Base-by-base conservation (phyloP, 2,329 filamentous ascomycete species). In the Cordyceps pruinosa region DNA sequence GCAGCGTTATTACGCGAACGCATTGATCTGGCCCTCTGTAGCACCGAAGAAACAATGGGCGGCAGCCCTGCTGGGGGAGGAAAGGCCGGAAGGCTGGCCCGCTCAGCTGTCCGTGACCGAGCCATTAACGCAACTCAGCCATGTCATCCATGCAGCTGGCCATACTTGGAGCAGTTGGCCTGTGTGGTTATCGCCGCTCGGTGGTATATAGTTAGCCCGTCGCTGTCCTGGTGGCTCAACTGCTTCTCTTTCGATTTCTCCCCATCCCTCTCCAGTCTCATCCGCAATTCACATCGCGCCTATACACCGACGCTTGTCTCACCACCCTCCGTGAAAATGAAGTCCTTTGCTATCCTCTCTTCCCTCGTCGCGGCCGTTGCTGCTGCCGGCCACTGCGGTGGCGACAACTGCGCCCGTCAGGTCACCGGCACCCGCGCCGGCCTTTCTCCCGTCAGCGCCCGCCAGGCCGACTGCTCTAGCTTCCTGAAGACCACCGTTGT, bases 361-460 rank as follows among this genome's bases (percentile, higher is more conserved):
- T 70, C 70, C 46, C 63, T 75, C 57, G 28, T 57, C 37, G 69
- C 68, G 59, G 70, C 69, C 60, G 63, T 69, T 53, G 72, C 69
- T 62, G 61, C 72, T 49, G 73, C 70, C 56, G 64, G 66, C 63
- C 65, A 60, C 58, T 75, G 72, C 65, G 61, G 66, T 59, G 73
- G 70, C 63, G 73, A 77, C 70, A 77, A 76, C 70, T 77, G 75
- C 69, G 74, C 74, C 67, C 73, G 74, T 49, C 71, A 73, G 58
- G 70, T 77, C 59, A 76, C 74, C 42, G 74, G 74, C 58, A 76
- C 73, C 56, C 69, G 72, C 25, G 63, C 60, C 19, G 72, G 72
- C 37, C 69, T 75, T 53, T 59, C 62, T 25, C 64, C 70, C 58
- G 56, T 71, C 35, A 65, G 66, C 41, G 64, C 65, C 34, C 73